Evolutionary conservation across 2,329 filamentous ascomycete genomes (phyloP).

Genomic region (Scedosporium dehoogii): DNA sequence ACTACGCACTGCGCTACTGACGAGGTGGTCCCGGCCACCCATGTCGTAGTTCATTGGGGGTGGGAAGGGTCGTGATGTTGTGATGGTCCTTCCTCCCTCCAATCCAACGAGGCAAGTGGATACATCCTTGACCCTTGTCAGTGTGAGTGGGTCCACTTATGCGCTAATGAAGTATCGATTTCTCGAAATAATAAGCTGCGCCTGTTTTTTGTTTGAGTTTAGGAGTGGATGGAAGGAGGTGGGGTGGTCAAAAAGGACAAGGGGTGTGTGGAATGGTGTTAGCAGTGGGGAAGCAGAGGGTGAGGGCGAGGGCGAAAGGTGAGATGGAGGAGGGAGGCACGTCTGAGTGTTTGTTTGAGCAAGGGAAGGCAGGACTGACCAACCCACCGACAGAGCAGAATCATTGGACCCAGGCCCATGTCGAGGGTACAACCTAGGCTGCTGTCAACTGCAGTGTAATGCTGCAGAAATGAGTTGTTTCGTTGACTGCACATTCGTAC

Average conservation of each 20-base stretch:
- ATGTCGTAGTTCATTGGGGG: slow-evolving; percentile 4
- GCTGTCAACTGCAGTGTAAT: neutral
- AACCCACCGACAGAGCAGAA: neutral
- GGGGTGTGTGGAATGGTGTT: neutral
- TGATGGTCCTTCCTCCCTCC: neutral
- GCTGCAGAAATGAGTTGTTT: neutral
- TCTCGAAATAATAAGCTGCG: slow-evolving; percentile 6
- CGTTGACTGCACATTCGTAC: neutral
- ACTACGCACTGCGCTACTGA: neutral
- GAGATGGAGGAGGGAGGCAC: neutral
- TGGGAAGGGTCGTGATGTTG: slow-evolving; percentile 2
- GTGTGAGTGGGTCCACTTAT: slow-evolving; percentile 6
- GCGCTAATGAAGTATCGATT: slow-evolving; percentile 3
- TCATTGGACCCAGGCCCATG: neutral
- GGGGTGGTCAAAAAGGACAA: neutral
- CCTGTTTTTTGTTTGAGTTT: slow-evolving; percentile 7
- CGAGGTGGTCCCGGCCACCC: slow-evolving; percentile 5
- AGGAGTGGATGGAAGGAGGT: slow-evolving; percentile 4
- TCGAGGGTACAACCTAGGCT: neutral
- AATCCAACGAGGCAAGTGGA: neutral
- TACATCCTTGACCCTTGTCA: slow-evolving; percentile 5
- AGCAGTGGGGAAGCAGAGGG: neutral
- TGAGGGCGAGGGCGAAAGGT: neutral
- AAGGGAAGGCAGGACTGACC: neutral
- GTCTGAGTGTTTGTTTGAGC: slow-evolving; percentile 2